These are phyloP conservation scores for Fusarium secorum DNA, from an alignment of 2,329 filamentous ascomycete genomes.

Conservation along the genomic window DNA sequence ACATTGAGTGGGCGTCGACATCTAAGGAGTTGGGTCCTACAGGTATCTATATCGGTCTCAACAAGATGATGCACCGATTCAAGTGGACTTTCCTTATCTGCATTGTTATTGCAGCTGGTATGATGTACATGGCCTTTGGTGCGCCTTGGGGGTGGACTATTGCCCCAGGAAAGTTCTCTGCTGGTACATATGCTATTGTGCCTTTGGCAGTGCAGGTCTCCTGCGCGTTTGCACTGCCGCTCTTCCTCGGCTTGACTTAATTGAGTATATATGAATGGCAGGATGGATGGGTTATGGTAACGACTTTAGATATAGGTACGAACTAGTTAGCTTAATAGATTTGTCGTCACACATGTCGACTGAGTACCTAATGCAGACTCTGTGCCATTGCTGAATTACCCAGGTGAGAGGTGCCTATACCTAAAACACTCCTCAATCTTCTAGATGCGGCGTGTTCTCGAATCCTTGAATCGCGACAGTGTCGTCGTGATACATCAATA, in stretches of 20 bases:
- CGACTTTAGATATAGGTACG: slow-evolving; percentile 7
- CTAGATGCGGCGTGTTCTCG: rapidly evolving
- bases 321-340: background rate
- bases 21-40: slow-evolving; percentile 43
- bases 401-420: rapidly evolving
- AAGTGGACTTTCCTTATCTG: slow-evolving; percentile 48
- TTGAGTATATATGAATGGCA: background rate
- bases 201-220: slow-evolving; percentile 39
- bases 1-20: slow-evolving; percentile 44
- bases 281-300: background rate
- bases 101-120: slow-evolving; percentile 33
- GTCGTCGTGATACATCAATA: rapidly evolving
- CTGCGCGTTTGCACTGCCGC: slow-evolving; percentile 35
- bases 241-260: slow-evolving; percentile 41
- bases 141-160: slow-evolving; percentile 41
- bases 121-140: slow-evolving; percentile 41
- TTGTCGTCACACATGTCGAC: background rate
- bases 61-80: slow-evolving; percentile 56
- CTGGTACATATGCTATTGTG: slow-evolving; percentile 40
- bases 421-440: rapidly evolving
- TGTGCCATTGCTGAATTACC: background rate
- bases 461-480: rapidly evolving
- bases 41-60: slow-evolving; percentile 46
- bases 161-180: slow-evolving; percentile 34
- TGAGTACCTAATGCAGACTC: background rate